phyloP scores from a whole-genome alignment of 2,329 filamentous ascomycete species.

The Parafenestella ontariensis region DNA sequence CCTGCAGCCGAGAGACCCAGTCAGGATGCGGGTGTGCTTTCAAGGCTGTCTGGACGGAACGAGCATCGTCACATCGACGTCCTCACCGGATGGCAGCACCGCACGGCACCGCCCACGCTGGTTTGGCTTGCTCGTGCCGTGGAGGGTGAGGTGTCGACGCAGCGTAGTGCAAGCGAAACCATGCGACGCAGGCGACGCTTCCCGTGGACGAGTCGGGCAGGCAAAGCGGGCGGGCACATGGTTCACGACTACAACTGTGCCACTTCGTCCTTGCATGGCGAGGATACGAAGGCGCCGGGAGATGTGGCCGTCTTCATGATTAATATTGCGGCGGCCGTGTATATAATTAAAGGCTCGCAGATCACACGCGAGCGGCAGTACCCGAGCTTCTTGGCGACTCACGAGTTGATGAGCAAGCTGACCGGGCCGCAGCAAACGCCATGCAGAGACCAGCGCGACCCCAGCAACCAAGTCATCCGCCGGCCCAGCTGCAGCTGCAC shows the following conservation, averaged over 20 bases:
- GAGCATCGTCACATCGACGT: slow-evolving; percentile 7
- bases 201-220: not conserved
- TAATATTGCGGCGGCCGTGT: slow-evolving; percentile 6
- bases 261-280: not conserved
- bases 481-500: slow-evolving; percentile 1
- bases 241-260: slow-evolving; percentile 21
- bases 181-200: slow-evolving; percentile 14
- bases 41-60: slow-evolving; percentile 9
- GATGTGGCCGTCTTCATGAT: not conserved
- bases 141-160: slow-evolving; percentile 23
- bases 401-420: slow-evolving; percentile 27
- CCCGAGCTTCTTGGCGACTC: slow-evolving; percentile 26
- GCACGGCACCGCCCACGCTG: no score
- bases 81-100: slow-evolving; percentile 15
- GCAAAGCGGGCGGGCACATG: slow-evolving; percentile 12
- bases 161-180: slow-evolving; percentile 21
- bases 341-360: slow-evolving; percentile 28
- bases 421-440: slow-evolving; percentile 21
- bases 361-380: slow-evolving; percentile 32
- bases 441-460: slow-evolving; percentile 15
- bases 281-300: not conserved
- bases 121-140: slow-evolving; percentile 21
- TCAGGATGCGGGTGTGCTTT: slow-evolving; percentile 31
- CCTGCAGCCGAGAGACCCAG: slow-evolving; percentile 30
- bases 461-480: slow-evolving; percentile 13